Conservation (phyloP, 148 eudicot species). For the Vaccinium macrocarpon region DNA sequence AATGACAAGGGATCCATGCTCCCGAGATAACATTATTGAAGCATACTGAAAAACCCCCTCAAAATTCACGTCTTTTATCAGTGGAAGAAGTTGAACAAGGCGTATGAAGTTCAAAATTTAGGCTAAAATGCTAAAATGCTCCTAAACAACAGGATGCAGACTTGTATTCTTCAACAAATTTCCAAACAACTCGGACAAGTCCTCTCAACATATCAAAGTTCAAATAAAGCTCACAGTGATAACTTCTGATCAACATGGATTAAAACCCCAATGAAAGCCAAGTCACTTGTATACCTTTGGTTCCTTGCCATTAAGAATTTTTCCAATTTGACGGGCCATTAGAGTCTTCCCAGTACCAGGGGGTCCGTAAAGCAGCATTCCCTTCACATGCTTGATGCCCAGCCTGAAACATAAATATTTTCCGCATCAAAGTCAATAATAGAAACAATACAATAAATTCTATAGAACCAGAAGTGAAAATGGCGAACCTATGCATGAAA, state of each 20-base stretch:
- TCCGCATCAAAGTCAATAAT: not conserved
- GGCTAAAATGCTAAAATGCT: not conserved
- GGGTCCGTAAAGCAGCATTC: conserved; percentile 98
- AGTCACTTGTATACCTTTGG: conserved; percentile 58
- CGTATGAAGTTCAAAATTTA: not conserved
- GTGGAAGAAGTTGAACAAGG: not conserved
- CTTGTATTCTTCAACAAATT: not conserved
- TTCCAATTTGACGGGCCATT: conserved; percentile 98
- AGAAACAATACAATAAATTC: not conserved
- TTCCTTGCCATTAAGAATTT: conserved; percentile 89
- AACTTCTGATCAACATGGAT: not conserved
- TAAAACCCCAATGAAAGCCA: not conserved
- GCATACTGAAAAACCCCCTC: not conserved
- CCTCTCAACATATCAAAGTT: not conserved
- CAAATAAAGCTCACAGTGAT: not conserved
- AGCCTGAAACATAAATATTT: conserved; percentile 38
- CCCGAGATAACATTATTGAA: not conserved
- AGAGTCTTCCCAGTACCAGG: conserved; percentile 99
- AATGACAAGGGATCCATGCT: not conserved
- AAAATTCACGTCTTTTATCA: not conserved
- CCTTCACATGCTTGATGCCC: conserved; percentile 97
- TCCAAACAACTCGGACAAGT: not conserved
- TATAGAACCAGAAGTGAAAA: not conserved
- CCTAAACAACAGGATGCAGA: not conserved
- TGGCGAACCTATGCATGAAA: conserved; percentile 13